Evolutionary conservation across 805 yeast genomes (phyloP).

Genomic region (Pichia phayaonensis): DNA sequence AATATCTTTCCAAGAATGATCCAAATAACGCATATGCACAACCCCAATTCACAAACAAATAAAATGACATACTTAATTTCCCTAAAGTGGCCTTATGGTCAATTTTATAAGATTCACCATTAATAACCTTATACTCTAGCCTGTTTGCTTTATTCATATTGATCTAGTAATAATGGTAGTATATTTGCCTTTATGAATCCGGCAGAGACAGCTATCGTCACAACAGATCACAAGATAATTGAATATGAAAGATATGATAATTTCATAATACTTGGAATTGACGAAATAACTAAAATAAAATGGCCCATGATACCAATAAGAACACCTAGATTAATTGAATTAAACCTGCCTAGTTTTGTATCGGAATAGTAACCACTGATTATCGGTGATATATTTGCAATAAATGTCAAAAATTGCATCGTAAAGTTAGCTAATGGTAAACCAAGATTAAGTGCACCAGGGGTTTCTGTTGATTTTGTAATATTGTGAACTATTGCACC

Average conservation of each 20-base stretch:
- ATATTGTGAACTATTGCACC: conserved; percentile 33
- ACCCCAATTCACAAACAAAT: conserved; percentile 48
- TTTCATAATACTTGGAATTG: conserved; percentile 34
- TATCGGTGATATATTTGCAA: conserved; percentile 42
- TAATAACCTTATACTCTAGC: conserved; percentile 35
- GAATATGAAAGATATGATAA: conserved; percentile 21
- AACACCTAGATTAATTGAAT: conserved; percentile 41
- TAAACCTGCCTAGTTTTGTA: conserved; percentile 38
- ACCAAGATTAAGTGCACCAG: conserved; percentile 46
- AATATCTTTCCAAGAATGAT: conserved; percentile 38
- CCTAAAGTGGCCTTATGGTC: conserved; percentile 38
- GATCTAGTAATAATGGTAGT: conserved; percentile 47
- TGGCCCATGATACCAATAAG: conserved; percentile 40
- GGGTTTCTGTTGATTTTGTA: conserved; percentile 28
- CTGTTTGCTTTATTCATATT: conserved; percentile 49
- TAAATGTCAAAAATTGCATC: conserved; percentile 37
- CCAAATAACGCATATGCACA: conserved; percentile 43
- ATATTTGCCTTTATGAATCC: conserved; percentile 49
- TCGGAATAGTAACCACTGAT: conserved; percentile 48
- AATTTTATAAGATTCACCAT: conserved; percentile 50
- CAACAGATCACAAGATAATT: conserved; percentile 32
- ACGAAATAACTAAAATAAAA: conserved; percentile 39
- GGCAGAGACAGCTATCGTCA: conserved; percentile 36
- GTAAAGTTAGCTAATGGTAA: conserved; percentile 38
- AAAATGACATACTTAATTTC: conserved; percentile 36